Evolutionary conservation across 108 stramenopile species (phyloP).

Genomic region (Skeletonema costatum): DNA sequence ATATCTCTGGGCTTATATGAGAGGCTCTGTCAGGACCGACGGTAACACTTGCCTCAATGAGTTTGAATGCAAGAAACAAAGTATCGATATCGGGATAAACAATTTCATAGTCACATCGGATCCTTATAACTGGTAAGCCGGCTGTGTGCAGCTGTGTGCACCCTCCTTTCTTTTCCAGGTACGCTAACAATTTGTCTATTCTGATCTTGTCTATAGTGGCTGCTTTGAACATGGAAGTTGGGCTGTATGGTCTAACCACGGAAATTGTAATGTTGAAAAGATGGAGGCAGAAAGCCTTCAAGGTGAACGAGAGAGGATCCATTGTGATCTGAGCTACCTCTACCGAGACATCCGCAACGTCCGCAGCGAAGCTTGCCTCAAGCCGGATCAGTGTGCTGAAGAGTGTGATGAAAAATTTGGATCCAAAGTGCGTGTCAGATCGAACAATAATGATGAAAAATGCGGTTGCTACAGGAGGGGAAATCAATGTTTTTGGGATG

Average conservation of each 20-base stretch:
- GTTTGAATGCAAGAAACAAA: not conserved
- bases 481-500: not conserved
- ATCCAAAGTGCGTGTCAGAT: too few species aligned
- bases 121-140: too few species aligned
- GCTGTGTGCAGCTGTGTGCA: too few species aligned
- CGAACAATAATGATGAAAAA: too few species aligned
- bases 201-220: not conserved
- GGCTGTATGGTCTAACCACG: not conserved
- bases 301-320: not conserved
- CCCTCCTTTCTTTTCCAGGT: too few species aligned
- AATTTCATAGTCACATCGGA: too few species aligned
- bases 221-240: not conserved
- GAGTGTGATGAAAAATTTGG: not conserved
- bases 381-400: not conserved
- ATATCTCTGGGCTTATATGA: not conserved
- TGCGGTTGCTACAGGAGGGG: not conserved
- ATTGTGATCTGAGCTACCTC: not conserved
- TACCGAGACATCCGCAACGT: not conserved
- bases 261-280: too few species aligned
- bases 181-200: too few species aligned
- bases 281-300: not conserved
- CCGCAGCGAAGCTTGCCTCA: not conserved
- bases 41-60: not conserved
- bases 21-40: not conserved
- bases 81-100: not conserved